Conservation (phyloP, 2,329 filamentous ascomycete genomes). For the Botrytis elliptica region DNA sequence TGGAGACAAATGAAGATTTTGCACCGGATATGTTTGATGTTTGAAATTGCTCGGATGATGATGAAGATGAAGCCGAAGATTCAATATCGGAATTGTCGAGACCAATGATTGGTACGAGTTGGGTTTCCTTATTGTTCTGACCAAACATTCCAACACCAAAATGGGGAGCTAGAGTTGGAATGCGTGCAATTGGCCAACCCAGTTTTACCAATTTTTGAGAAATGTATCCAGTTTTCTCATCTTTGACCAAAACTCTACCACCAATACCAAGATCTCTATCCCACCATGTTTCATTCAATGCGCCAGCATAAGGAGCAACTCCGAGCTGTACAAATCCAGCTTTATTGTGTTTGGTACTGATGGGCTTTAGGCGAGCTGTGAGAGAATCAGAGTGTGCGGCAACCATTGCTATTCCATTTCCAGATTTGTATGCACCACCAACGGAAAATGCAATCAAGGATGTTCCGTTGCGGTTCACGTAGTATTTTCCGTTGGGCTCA, state of each 20-base stretch:
- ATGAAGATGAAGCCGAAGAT: conserved; percentile 32
- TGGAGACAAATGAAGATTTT: conserved; percentile 65
- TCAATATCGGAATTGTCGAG: conserved; percentile 68
- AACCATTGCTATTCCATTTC: conserved; percentile 84
- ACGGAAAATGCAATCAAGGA: conserved; percentile 83
- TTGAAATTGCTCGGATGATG: conserved; percentile 35
- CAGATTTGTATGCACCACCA: conserved; percentile 75
- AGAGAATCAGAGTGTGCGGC: conserved; percentile 92
- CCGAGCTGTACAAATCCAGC: conserved; percentile 86
- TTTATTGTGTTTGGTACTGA: conserved; percentile 79
- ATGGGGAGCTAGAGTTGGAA: conserved; percentile 90
- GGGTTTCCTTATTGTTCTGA: conserved; percentile 77
- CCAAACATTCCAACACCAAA: conserved; percentile 76
- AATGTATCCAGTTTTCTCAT: conserved; percentile 71
- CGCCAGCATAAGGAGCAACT: conserved; percentile 90
- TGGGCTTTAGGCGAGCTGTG: conserved; percentile 86
- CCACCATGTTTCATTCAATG: conserved; percentile 90
- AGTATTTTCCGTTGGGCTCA: conserved; percentile 83
- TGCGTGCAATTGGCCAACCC: conserved; percentile 89
- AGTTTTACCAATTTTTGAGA: conserved; percentile 81
- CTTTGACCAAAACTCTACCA: conserved; percentile 80
- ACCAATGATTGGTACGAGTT: conserved; percentile 92
- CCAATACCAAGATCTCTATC: conserved; percentile 91
- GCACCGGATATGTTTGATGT: conserved; percentile 31
- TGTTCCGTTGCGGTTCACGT: conserved; percentile 78